phyloP scores from a whole-genome alignment of 108 stramenopile species.

The Heterococcus sp. region DNA sequence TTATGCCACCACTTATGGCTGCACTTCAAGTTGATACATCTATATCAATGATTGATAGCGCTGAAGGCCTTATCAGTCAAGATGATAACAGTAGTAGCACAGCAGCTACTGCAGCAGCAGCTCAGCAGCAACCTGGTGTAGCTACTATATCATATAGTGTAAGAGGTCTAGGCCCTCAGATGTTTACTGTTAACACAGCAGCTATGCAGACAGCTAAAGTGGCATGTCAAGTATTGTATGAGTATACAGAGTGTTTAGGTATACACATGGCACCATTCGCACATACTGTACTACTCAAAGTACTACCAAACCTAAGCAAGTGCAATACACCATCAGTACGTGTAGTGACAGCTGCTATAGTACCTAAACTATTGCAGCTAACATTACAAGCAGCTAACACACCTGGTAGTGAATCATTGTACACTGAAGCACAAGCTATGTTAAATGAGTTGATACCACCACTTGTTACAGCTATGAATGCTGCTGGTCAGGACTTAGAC shows the following conservation, averaged over 20 bases:
- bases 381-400: no score
- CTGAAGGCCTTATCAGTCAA: no score
- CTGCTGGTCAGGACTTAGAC: neutral
- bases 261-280: constrained; percentile 13
- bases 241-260: constrained; percentile 31
- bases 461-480: constrained; percentile 5
- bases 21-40: constrained; percentile 11
- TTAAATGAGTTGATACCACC: constrained; percentile 1
- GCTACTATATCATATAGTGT: neutral
- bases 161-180: constrained; percentile 16
- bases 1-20: constrained; percentile 10
- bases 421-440: constrained; percentile 9
- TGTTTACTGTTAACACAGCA: constrained; percentile 23
- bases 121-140: constrained; percentile 6
- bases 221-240: neutral
- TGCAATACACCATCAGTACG: constrained; percentile 12
- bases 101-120: neutral
- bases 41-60: constrained; percentile 1
- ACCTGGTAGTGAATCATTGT: no score
- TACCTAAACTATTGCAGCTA: constrained; percentile 30
- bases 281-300: neutral
- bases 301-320: constrained; percentile 21
- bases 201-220: constrained; percentile 1
- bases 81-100: constrained; percentile 1
- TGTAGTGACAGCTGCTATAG: constrained; percentile 20